Evolutionary conservation across 495 filamentous ascomycete species (phyloP), one percentile per base, ranked within the genome.

Genomic region (Aspergillus campestris): DNA sequence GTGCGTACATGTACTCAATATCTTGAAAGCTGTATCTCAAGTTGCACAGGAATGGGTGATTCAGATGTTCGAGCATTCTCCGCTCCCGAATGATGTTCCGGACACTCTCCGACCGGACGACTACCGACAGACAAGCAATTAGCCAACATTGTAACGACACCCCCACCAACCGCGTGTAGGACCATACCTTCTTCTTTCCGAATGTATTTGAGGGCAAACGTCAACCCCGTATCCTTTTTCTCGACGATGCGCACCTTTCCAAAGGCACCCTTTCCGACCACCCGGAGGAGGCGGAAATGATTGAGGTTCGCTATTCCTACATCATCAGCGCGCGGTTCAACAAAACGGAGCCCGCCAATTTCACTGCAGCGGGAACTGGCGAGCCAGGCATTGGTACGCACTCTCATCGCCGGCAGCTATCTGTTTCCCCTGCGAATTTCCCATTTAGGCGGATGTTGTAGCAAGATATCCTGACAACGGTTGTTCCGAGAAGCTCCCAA

Each of bases 21-120:
- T 98, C 92, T 68, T 98, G 92, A 62, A 98, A 98, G 72, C 89
- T 95, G 67, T 97, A 98, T 42, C 92, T 84, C 71, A 98, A 75
- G 64, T 98, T 98, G 74, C 92, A 98, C 47, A 98, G 83, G 69
- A 98, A 97, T 29, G 91, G 86, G 60, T 98, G 92, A 60, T 95
- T 95, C 56, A 98, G 75, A 63, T 96, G 89, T 64, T 97, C 89
- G 59, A 98, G 81, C 92, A 98, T 98, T 58, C 89, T 77, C 47
- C 92, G 80, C 71, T 98, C 92, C 51, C 94, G 82, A 55, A 98
- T 94, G 49, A 98, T 97, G 60, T 98, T 98, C 45, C 89, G 81
- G 49, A 98, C 92, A 57, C 91, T 97, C 66, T 97, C 92, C 51
- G 89, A 95, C 42, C 90, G 87, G 42, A 98, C 90, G 54, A 98